Evolutionary conservation across 306 rosid genomes (phyloP), one percentile per base, ranked within the genome.

Genomic region (Gastrolobium villosum): DNA sequence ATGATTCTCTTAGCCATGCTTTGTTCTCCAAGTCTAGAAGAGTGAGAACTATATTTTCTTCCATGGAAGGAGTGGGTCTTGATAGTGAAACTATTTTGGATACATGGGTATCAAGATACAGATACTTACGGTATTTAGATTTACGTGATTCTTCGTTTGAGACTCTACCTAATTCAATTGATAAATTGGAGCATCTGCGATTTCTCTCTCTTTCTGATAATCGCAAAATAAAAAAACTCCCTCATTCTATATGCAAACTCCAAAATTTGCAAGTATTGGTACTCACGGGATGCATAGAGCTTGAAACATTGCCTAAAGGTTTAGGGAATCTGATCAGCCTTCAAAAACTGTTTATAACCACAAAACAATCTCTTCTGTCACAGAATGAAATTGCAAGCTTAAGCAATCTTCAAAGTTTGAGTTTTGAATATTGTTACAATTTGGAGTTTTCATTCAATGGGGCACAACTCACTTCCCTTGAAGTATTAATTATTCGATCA

Each of bases 31-130:
- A n/a, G n/a, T n/a, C n/a, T n/a, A n/a, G n/a, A n/a, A n/a, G n/a
- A n/a, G n/a, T n/a, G n/a, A n/a, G n/a, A n/a, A n/a, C n/a, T n/a
- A n/a, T n/a, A n/a, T n/a, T n/a, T n/a, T n/a, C n/a, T n/a, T n/a
- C 49, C 0, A 15, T 8, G 3, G 2, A 14, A 2, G 49, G 49
- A 63, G 2, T 39, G 1, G 69, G 69, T 37, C 31, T 39, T 39
- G 34, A 14, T 49, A 14, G 31, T 37, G 69, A 7, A 39, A 34
- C 7, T 37, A 3, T 37, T 37, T 39, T 14, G 32, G 1, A 39
- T 37, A 20, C 7, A 39, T 39, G 49, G 69, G 15, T 63, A 63
- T 7, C 69, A 63, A 37, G 49, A 39, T 63, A 7, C n/a, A 63
- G 15, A 39, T 39, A 14, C 49, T 15, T 63, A 20, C 49, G 69